Conservation (phyloP, 148 eudicot species). For the Nyssa sinensis region DNA sequence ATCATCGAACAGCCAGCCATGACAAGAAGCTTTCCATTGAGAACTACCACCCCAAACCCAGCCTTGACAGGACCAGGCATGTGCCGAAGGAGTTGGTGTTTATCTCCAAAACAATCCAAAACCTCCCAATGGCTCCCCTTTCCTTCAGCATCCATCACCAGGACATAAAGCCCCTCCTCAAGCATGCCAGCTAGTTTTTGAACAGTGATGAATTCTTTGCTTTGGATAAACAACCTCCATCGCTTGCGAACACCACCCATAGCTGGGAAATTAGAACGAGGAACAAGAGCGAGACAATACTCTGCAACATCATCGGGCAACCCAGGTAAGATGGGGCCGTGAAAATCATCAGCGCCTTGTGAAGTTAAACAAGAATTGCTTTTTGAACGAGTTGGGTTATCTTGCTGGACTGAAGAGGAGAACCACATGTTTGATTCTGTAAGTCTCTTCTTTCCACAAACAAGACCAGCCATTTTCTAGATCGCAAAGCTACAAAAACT, state of each 20-base stretch:
- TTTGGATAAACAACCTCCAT: conserved; percentile 79
- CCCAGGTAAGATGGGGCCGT: conserved; percentile 69
- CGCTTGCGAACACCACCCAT: conserved; percentile 73
- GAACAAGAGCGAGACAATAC: conserved; percentile 81
- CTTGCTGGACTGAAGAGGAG: conserved; percentile 40
- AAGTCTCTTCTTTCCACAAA: conserved; percentile 46
- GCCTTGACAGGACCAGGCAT: conserved; percentile 76
- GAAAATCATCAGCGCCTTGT: conserved; percentile 26
- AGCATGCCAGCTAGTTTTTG: conserved; percentile 70
- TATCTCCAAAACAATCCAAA: conserved; percentile 63
- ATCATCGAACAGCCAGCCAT: conserved; percentile 62
- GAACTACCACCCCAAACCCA: conserved; percentile 68
- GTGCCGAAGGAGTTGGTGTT: conserved; percentile 46
- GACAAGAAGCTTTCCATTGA: conserved; percentile 82
- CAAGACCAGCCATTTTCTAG: conserved; percentile 50
- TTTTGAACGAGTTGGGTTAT: conserved; percentile 31
- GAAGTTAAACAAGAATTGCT: conserved; percentile 21
- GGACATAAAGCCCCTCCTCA: conserved; percentile 88
- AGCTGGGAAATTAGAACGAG: conserved; percentile 55
- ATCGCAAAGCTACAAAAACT: conserved; percentile 15
- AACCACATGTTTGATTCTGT: conserved; percentile 46
- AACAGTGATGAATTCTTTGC: conserved; percentile 75
- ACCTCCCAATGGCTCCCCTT: conserved; percentile 87
- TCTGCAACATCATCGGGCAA: conserved; percentile 90
- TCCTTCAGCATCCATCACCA: conserved; percentile 56